These are phyloP conservation scores for Jatropha podagrica DNA, from an alignment of 441 rosid species.

Conservation along the genomic window DNA sequence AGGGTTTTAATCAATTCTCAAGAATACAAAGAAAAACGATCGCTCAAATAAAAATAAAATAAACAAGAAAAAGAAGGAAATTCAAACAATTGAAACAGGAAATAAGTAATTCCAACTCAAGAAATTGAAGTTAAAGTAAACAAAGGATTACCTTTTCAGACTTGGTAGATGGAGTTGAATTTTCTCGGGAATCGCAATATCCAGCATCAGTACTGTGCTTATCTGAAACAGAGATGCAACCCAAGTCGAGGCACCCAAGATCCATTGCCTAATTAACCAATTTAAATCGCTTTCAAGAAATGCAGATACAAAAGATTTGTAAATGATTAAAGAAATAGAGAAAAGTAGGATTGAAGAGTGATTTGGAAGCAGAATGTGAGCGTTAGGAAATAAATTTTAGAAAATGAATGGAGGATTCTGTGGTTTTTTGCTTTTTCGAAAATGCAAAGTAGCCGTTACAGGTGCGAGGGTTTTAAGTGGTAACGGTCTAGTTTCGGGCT, in stretches of 20 bases:
- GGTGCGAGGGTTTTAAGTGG: conserved; percentile 3
- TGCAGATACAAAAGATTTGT: conserved; percentile 11
- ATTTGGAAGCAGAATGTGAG: not conserved
- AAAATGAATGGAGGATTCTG: not conserved
- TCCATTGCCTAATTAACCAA: conserved; percentile 43
- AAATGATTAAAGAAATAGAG: not conserved
- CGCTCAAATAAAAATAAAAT: not conserved
- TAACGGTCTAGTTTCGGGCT: conserved; percentile 27
- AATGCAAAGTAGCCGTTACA: conserved; percentile 64
- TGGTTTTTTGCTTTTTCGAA: not conserved
- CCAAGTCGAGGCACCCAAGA: conserved; percentile 72
- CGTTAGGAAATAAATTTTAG: not conserved
- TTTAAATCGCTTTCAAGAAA: not conserved
- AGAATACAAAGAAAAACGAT: not conserved
- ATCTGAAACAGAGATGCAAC: conserved; percentile 49
- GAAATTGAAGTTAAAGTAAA: not conserved
- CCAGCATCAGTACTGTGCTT: conserved; percentile 35
- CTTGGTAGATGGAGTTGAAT: conserved; percentile 41
- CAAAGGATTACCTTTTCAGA: conserved; percentile 42
- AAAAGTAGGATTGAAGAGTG: not conserved
- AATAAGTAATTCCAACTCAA: not conserved
- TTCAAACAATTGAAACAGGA: not conserved
- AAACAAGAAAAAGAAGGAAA: not conserved
- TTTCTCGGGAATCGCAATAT: conserved; percentile 27
- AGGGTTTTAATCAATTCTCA: not conserved